A percentile compares a stretch with the other conserved stretches of the same genome.
Evolutionary conservation across 1,284 basidiomycete genomes (phyloP).

Genomic region (Cryptococcus neoformans): DNA sequence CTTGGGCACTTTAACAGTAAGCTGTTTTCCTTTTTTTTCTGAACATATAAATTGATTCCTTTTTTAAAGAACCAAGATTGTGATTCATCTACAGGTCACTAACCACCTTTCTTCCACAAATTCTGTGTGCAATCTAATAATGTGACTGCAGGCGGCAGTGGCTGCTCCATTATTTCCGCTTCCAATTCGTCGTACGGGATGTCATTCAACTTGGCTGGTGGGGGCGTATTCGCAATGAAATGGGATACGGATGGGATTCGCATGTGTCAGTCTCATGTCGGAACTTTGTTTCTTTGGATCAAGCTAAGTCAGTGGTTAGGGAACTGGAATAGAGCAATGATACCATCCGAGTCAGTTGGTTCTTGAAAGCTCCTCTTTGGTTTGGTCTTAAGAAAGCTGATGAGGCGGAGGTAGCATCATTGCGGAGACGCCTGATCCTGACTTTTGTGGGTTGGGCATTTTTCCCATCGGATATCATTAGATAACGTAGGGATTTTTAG

Average conservation of each 20-base stretch:
- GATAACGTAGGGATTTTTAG: background rate
- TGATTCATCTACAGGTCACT: slow-evolving; percentile 32
- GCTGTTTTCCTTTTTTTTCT: background rate
- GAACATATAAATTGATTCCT: background rate
- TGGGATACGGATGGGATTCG: slow-evolving; percentile 67
- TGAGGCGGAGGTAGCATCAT: slow-evolving; percentile 51
- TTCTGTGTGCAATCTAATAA: background rate
- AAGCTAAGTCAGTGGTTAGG: slow-evolving; percentile 17
- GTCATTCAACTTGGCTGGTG: slow-evolving; percentile 63
- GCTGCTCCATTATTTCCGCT: slow-evolving; percentile 63
- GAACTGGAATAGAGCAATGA: slow-evolving; percentile 64
- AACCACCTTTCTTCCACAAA: background rate
- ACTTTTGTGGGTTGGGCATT: slow-evolving; percentile 51
- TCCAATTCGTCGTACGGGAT: slow-evolving; percentile 62
- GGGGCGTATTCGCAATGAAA: slow-evolving; percentile 72
- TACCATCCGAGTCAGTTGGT: slow-evolving; percentile 60
- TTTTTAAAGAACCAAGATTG: slow-evolving; percentile 26
- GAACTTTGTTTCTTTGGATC: background rate
- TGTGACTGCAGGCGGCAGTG: slow-evolving; percentile 56
- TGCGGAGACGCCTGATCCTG: slow-evolving; percentile 58
- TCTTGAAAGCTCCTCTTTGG: background rate
- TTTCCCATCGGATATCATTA: background rate
- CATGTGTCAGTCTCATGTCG: slow-evolving; percentile 55
- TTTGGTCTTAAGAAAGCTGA: background rate
- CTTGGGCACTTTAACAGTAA: slow-evolving; percentile 27